These are phyloP conservation scores for Neofusicoccum sp. DNA, from an alignment of 2,329 filamentous ascomycete genomes.

Conservation along the genomic window DNA sequence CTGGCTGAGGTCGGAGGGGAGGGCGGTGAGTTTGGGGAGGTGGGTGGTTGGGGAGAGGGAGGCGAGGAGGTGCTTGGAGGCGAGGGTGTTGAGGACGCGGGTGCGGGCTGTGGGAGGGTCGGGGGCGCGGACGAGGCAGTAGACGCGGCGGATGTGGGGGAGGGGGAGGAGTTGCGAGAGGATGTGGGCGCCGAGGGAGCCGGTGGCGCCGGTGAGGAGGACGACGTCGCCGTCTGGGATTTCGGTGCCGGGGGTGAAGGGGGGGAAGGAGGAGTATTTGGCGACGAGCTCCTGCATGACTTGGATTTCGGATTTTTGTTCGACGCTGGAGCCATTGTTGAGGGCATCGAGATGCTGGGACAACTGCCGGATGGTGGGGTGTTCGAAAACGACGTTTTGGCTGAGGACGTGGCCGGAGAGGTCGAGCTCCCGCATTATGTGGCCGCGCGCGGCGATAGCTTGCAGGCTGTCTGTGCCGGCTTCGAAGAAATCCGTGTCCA, in stretches of 20 bases:
- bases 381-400: slow-evolving; percentile 63
- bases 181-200: slow-evolving; percentile 29
- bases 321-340: slow-evolving; percentile 38
- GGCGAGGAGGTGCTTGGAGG: slow-evolving; percentile 38
- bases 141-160: slow-evolving; percentile 26
- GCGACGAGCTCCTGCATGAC: slow-evolving; percentile 52
- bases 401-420: slow-evolving; percentile 48
- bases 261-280: slow-evolving; percentile 40
- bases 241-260: neutral
- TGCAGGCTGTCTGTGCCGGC: slow-evolving; percentile 62
- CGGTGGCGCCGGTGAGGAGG: slow-evolving; percentile 31
- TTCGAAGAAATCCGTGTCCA: slow-evolving; percentile 60
- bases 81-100: slow-evolving; percentile 38
- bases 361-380: slow-evolving; percentile 52
- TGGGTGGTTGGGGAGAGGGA: slow-evolving; percentile 22
- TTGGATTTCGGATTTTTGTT: slow-evolving; percentile 41
- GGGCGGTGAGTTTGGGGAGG: slow-evolving; percentile 37
- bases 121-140: slow-evolving; percentile 48
- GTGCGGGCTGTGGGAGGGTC: slow-evolving; percentile 28
- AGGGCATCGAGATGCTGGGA: slow-evolving; percentile 50
- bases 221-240: slow-evolving; percentile 23
- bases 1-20: slow-evolving; percentile 46
- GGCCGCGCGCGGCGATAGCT: slow-evolving; percentile 58
- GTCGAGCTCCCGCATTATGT: slow-evolving; percentile 56
- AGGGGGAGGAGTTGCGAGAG: slow-evolving; percentile 28